These are phyloP conservation scores for Brettanomyces naardenensis DNA, from an alignment of 805 yeast genomes.

Conservation along the genomic window DNA sequence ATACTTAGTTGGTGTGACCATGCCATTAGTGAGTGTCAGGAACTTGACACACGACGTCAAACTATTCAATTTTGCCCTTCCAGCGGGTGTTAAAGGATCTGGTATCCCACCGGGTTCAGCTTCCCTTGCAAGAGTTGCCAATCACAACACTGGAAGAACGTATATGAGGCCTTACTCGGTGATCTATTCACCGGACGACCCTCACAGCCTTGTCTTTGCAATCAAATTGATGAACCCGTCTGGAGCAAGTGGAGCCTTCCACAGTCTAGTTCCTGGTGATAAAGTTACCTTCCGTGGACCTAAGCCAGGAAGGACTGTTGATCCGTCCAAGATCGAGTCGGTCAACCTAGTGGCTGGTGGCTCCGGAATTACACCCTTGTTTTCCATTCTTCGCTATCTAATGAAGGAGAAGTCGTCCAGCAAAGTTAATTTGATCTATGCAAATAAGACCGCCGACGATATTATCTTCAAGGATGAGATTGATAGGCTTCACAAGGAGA, in stretches of 20 bases:
- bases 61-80: background rate
- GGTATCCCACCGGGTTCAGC: slow-evolving; percentile 1
- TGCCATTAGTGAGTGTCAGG: background rate
- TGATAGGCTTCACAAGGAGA: slow-evolving; percentile 22
- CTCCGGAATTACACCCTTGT: slow-evolving; percentile 8
- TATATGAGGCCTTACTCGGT: slow-evolving; percentile 4
- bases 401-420: slow-evolving; percentile 3
- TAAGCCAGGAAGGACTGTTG: slow-evolving; percentile 1
- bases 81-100: background rate
- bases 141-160: background rate
- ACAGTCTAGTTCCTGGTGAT: slow-evolving; percentile 4
- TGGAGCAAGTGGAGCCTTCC: slow-evolving; percentile 2
- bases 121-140: background rate
- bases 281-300: slow-evolving; percentile 3
- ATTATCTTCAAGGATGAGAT: slow-evolving; percentile 17
- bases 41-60: slow-evolving; percentile 3
- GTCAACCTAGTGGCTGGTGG: slow-evolving; percentile 8
- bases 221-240: slow-evolving; percentile 3
- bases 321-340: background rate
- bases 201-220: slow-evolving; percentile 5
- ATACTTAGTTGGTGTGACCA: background rate
- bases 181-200: slow-evolving; percentile 4
- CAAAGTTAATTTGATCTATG: background rate
- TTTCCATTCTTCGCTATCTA: slow-evolving; percentile 1
- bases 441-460: slow-evolving; percentile 1